These are phyloP conservation scores for Pterocarpus santalinus DNA, from an alignment of 306 rosid species.

Conservation along the genomic window DNA sequence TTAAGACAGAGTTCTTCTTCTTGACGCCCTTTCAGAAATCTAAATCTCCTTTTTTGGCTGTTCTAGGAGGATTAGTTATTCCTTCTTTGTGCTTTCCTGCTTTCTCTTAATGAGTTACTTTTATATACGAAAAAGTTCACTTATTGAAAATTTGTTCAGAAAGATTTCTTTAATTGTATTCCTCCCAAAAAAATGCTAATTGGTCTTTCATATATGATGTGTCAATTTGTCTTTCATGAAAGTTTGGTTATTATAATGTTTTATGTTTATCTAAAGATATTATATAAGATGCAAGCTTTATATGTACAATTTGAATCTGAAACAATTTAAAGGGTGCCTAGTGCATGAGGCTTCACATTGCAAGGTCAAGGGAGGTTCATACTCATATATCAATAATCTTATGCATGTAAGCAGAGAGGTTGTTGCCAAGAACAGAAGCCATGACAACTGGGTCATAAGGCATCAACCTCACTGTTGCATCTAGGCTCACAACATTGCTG, in stretches of 20 bases:
- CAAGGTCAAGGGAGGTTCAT: not conserved
- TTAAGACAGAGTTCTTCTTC: not conserved
- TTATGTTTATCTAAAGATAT: not conserved
- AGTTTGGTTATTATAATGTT: constrained; percentile 4
- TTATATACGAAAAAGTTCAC: not conserved
- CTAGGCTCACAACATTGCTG: not conserved
- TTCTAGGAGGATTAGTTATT: not conserved
- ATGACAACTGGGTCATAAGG: constrained; percentile 6
- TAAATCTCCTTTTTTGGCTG: not conserved
- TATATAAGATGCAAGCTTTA: constrained; percentile 10
- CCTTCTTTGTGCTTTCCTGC: not conserved
- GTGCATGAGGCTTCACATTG: not conserved
- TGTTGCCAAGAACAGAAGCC: not conserved
- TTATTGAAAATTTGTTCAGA: not conserved
- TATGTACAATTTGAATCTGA: constrained; percentile 30
- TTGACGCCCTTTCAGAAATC: not conserved
- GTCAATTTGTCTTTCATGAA: not conserved
- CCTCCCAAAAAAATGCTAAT: not conserved
- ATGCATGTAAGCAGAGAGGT: not conserved
- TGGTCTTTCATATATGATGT: not conserved
- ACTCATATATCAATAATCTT: not conserved
- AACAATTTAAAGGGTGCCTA: not conserved
- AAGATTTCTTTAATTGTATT: not conserved
- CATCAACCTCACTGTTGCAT: not conserved
- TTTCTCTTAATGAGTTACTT: constrained; percentile 14